Evolutionary conservation across 352 stramenopile genomes (phyloP).

Genomic region (Phytophthora palmivora): DNA sequence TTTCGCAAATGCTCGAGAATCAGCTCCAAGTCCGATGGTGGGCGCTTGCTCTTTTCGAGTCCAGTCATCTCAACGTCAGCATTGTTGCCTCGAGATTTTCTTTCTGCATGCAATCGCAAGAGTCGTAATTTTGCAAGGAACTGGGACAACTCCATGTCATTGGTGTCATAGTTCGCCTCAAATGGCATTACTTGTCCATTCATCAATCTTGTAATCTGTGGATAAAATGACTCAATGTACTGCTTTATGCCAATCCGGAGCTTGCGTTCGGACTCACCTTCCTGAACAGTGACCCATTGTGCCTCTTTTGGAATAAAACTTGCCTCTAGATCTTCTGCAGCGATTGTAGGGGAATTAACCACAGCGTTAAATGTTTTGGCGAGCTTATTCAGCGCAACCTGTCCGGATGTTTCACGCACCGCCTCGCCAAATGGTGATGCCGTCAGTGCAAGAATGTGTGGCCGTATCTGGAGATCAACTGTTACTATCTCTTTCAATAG

Average conservation of each 20-base stretch:
- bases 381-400: slow-evolving; percentile 48
- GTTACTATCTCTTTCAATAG: slow-evolving; percentile 52
- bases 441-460: slow-evolving; percentile 70
- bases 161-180: slow-evolving; percentile 55
- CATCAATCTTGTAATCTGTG: slow-evolving; percentile 31
- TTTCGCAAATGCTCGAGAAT: slow-evolving; percentile 54
- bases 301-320: slow-evolving; percentile 67
- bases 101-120: slow-evolving; percentile 27
- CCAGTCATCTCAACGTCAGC: slow-evolving; percentile 16
- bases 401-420: slow-evolving; percentile 43
- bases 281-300: slow-evolving; percentile 61
- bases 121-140: slow-evolving; percentile 55
- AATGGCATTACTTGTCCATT: slow-evolving; percentile 48
- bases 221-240: slow-evolving; percentile 57
- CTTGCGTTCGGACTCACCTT: slow-evolving; percentile 39
- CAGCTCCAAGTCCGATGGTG: slow-evolving; percentile 45
- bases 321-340: slow-evolving; percentile 46
- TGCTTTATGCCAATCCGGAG: slow-evolving; percentile 51
- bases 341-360: slow-evolving; percentile 71
- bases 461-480: slow-evolving; percentile 33
- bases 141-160: slow-evolving; percentile 60
- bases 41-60: slow-evolving; percentile 26
- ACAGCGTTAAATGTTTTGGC: slow-evolving; percentile 53
- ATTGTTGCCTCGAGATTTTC: slow-evolving; percentile 14
- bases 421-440: slow-evolving; percentile 78